A percentile compares a stretch with the other conserved stretches of the same genome.
phyloP scores from a whole-genome alignment of 2,329 filamentous ascomycete species.

The Furcasterigmium sp. region DNA sequence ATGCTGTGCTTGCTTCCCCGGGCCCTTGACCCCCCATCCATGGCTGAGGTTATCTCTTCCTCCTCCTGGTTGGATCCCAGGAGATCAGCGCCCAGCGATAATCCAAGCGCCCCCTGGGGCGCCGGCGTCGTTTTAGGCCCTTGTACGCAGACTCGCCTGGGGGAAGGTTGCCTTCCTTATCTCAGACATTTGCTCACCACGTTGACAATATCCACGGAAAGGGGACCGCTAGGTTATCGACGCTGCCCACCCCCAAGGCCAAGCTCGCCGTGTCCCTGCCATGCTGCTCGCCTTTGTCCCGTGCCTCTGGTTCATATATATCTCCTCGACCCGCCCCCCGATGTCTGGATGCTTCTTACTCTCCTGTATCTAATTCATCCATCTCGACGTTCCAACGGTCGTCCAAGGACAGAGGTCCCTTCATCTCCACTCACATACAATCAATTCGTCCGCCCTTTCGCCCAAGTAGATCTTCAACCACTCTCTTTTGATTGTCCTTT shows the following conservation, averaged over 20 bases:
- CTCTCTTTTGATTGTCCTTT: background rate
- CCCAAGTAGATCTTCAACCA: background rate
- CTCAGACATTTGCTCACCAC: slow-evolving; percentile 1
- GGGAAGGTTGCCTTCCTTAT: background rate
- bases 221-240: no score
- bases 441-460: background rate
- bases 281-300: background rate
- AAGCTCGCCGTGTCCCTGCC: no score
- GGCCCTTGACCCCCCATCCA: background rate
- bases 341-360: background rate
- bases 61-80: background rate
- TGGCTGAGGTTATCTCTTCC: background rate
- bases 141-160: no score
- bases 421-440: background rate
- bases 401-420: no score
- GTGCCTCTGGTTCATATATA: slow-evolving; percentile 3
- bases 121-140: no score
- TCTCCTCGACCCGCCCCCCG: slow-evolving; percentile 1
- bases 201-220: background rate
- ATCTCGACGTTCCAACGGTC: background rate
- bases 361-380: background rate
- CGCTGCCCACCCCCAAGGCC: no score
- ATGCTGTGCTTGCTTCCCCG: no score
- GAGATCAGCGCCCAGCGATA: no score
- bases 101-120: no score